Conservation (phyloP, 2,329 filamentous ascomycete genomes). For the Trichoderma cornu-damae region DNA sequence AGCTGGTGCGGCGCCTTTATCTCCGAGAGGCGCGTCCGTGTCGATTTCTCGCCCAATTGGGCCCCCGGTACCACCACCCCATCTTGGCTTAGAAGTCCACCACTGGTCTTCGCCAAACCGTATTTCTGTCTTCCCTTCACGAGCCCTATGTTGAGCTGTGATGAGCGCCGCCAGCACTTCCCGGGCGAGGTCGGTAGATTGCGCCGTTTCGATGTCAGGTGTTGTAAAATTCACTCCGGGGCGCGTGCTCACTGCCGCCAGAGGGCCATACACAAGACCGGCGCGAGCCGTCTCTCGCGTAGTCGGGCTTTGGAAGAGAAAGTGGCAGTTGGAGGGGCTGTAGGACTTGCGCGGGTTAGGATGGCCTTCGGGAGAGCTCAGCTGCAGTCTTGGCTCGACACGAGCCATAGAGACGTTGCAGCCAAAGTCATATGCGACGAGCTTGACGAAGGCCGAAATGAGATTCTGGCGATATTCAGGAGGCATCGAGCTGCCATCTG, state of each 20-base stretch:
- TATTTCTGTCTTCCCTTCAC: constrained; percentile 52
- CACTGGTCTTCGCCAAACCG: constrained; percentile 55
- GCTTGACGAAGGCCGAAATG: constrained; percentile 56
- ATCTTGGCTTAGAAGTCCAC: constrained; percentile 57
- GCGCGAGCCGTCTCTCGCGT: constrained; percentile 56
- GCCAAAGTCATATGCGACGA: constrained; percentile 61
- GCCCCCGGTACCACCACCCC: constrained; percentile 59
- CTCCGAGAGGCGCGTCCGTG: constrained; percentile 39
- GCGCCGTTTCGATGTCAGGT: constrained; percentile 47
- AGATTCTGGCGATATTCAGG: constrained; percentile 53
- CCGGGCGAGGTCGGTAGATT: constrained; percentile 56
- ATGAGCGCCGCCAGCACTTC: constrained; percentile 57
- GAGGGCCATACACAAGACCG: constrained; percentile 56
- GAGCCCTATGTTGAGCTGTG: constrained; percentile 58
- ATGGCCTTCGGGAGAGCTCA: constrained; percentile 38
- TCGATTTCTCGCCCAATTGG: constrained; percentile 59
- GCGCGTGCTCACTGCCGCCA: constrained; percentile 56
- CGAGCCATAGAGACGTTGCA: constrained; percentile 55
- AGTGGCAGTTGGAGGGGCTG: constrained; percentile 54
- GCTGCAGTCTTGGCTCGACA: constrained; percentile 54
- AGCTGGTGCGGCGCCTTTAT: constrained; percentile 39
- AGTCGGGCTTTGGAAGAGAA: constrained; percentile 54
- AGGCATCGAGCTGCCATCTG: constrained; percentile 52
- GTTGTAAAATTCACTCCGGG: constrained; percentile 47
- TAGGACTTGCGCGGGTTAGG: constrained; percentile 44